Conservation (phyloP, 345 rosid species). For the Linum lewisii region DNA sequence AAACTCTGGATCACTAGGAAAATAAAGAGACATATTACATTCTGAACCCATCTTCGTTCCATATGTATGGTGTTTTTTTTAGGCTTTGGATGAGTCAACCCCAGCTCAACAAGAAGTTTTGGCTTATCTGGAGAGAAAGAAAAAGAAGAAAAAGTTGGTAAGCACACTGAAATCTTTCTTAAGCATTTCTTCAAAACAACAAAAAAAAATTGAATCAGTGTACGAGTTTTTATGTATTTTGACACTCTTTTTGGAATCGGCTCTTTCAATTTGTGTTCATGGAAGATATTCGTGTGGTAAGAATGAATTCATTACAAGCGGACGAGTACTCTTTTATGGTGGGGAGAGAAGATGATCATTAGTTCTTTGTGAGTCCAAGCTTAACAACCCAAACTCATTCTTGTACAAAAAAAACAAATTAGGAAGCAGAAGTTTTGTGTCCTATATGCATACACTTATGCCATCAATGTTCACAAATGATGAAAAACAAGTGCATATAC, state of each 20-base stretch:
- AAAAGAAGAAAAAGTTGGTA: constrained; percentile 60
- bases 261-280: neutral
- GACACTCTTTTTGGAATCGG: too few species aligned
- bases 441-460: neutral
- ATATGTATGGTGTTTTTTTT: constrained; percentile 14
- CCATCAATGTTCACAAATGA: neutral
- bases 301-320: neutral
- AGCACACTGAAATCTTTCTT: neutral
- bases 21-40: too few species aligned
- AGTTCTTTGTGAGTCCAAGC: neutral
- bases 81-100: constrained; percentile 79
- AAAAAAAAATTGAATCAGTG: too few species aligned
- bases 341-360: neutral
- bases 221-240: too few species aligned
- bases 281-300: neutral
- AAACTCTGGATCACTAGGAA: neutral
- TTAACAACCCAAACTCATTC: neutral
- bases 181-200: neutral
- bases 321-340: neutral
- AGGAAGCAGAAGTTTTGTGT: neutral
- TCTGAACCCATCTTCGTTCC: too few species aligned
- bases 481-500: too few species aligned
- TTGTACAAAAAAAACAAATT: neutral
- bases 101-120: constrained; percentile 60
- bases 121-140: constrained; percentile 75